phyloP scores from a whole-genome alignment of 495 filamentous ascomycete genomes.

The Hypoxylon intermedium region DNA sequence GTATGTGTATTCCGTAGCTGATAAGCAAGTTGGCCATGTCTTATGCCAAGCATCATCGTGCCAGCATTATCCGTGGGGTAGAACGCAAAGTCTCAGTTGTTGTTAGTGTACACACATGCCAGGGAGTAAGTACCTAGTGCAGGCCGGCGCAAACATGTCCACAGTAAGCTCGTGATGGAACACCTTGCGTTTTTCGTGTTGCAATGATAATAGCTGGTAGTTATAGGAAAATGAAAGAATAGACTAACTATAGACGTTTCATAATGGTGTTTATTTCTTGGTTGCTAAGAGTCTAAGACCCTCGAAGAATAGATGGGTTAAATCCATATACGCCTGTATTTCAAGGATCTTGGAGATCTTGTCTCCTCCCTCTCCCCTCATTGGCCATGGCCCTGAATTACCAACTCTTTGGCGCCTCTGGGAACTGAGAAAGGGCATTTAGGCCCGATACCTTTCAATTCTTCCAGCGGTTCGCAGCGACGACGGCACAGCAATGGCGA shows the following conservation, averaged over 20 bases:
- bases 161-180: conserved; percentile 37
- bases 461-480: conserved; percentile 19
- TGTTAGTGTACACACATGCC: conserved; percentile 31
- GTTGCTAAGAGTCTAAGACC: conserved; percentile 13
- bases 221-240: neutral
- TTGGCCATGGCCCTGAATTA: conserved; percentile 22
- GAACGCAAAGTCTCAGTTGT: conserved; percentile 24
- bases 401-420: conserved; percentile 19
- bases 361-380: conserved; percentile 8
- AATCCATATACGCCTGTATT: too few relatives aligned
- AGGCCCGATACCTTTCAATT: conserved; percentile 27
- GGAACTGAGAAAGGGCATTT: conserved; percentile 17
- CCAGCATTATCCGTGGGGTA: conserved; percentile 41
- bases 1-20: conserved; percentile 13
- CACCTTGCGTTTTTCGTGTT: conserved; percentile 12
- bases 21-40: conserved; percentile 32
- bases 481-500: conserved; percentile 18
- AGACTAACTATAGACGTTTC: conserved; percentile 2
- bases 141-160: conserved; percentile 34
- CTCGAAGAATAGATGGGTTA: too few relatives aligned
- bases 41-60: conserved; percentile 25
- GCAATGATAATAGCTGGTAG: conserved; percentile 5
- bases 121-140: conserved; percentile 36
- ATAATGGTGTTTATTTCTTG: conserved; percentile 14
- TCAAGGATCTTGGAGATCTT: conserved; percentile 35